These are phyloP conservation scores for Aspergillus uvarum DNA, from an alignment of 2,329 filamentous ascomycete genomes.

Conservation along the genomic window DNA sequence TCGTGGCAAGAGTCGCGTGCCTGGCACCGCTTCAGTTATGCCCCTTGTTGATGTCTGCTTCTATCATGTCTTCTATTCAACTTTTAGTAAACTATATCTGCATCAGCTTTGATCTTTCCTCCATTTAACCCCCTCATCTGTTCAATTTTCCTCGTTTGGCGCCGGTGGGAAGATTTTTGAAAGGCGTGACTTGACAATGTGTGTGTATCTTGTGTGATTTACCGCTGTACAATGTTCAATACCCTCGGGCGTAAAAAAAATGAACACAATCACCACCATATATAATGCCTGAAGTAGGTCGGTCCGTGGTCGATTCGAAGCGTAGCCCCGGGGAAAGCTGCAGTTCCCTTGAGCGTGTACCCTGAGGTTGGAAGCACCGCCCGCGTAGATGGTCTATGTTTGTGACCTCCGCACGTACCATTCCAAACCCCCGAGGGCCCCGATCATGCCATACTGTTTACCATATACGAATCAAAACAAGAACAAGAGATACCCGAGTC, in stretches of 20 bases:
- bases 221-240: conserved; percentile 39
- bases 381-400: too few species aligned
- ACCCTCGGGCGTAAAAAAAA: conserved; percentile 32
- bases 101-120: conserved; percentile 7
- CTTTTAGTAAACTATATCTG: conserved; percentile 21
- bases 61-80: conserved; percentile 24
- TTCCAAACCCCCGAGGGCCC: too few species aligned
- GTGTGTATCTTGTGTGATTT: conserved; percentile 18
- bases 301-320: neutral
- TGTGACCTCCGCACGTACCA: too few species aligned
- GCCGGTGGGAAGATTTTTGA: conserved; percentile 26
- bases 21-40: conserved; percentile 14
- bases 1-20: conserved; percentile 3
- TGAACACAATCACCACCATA: conserved; percentile 12
- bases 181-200: conserved; percentile 21
- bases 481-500: too few species aligned
- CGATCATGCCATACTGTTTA: too few species aligned
- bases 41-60: conserved; percentile 18
- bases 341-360: too few species aligned
- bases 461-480: too few species aligned
- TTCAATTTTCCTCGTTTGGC: conserved; percentile 19
- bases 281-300: conserved; percentile 23
- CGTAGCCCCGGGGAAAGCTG: too few species aligned
- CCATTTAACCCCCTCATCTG: conserved; percentile 3
- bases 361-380: too few species aligned